These are phyloP conservation scores for Dipodascus albidus DNA, from an alignment of 805 yeast species.

Conservation along the genomic window DNA sequence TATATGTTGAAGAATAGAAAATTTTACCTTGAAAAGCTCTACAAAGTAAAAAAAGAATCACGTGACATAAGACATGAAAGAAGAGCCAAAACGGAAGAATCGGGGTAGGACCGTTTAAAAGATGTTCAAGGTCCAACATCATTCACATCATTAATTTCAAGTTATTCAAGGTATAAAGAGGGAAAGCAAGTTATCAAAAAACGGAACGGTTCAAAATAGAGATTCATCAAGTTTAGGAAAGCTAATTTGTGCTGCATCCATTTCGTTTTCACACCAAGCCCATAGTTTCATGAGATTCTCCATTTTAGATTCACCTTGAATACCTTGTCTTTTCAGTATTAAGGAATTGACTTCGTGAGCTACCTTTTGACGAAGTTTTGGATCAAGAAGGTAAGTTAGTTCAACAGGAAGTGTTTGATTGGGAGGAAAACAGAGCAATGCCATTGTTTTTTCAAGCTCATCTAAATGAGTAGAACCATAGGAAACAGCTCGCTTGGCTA, in stretches of 20 bases:
- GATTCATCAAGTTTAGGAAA: slow-evolving; percentile 24
- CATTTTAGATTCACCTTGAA: slow-evolving; percentile 27
- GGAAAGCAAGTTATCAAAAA: neutral
- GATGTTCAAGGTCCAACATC: too few species aligned
- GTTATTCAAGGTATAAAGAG: neutral
- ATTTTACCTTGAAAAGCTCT: neutral
- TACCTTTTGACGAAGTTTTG: slow-evolving; percentile 50
- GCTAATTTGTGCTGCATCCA: slow-evolving; percentile 29
- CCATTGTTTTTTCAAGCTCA: slow-evolving; percentile 76
- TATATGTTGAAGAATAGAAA: neutral
- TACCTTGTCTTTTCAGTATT: slow-evolving; percentile 34
- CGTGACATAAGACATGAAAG: too few species aligned
- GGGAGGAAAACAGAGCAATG: slow-evolving; percentile 47
- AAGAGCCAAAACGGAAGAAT: too few species aligned
- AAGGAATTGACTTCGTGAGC: slow-evolving; percentile 62
- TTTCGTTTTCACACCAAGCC: slow-evolving; percentile 49
- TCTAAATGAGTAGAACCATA: slow-evolving; percentile 40
- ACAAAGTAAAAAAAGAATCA: too few species aligned
- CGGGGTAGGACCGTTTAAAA: too few species aligned
- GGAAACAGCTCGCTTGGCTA: slow-evolving; percentile 49
- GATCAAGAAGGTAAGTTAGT: slow-evolving; percentile 43
- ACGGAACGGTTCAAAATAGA: neutral
- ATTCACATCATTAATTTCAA: too few species aligned
- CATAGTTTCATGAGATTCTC: slow-evolving; percentile 48
- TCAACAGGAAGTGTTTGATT: slow-evolving; percentile 26